Conservation (phyloP, 148 eudicot species). For the Arctostaphylos glauca region DNA sequence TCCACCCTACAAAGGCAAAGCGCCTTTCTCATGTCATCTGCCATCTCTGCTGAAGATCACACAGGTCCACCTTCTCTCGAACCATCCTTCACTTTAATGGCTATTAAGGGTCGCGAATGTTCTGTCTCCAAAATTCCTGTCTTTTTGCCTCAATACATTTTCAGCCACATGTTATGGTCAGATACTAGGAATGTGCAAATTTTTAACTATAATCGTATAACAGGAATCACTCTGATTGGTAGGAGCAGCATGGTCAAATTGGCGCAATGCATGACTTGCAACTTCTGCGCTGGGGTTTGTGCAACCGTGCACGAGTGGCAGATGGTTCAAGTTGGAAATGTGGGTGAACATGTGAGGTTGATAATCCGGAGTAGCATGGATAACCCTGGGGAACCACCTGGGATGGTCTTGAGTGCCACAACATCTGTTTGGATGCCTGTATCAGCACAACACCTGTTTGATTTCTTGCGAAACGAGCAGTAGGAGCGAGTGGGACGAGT, state of each 20-base stretch:
- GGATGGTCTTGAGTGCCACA: slow-evolving; percentile 42
- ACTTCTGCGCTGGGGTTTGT: slow-evolving; percentile 45
- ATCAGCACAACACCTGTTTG: slow-evolving; percentile 28
- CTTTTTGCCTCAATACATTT: neutral
- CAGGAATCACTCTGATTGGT: slow-evolving; percentile 31
- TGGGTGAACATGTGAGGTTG: slow-evolving; percentile 24
- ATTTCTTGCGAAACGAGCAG: slow-evolving; percentile 38
- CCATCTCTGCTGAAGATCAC: slow-evolving; percentile 25
- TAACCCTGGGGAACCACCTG: slow-evolving; percentile 39
- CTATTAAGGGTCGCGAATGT: neutral
- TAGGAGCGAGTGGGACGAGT: slow-evolving; percentile 48
- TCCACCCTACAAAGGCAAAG: slow-evolving; percentile 62
- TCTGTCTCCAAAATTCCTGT: neutral
- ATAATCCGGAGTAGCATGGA: slow-evolving; percentile 35
- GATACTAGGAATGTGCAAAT: neutral
- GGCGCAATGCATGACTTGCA: slow-evolving; percentile 43
- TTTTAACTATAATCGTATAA: neutral
- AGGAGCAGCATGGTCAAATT: slow-evolving; percentile 33
- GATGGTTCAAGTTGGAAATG: slow-evolving; percentile 26
- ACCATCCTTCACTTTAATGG: slow-evolving; percentile 5
- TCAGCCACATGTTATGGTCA: neutral
- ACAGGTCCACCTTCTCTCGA: slow-evolving; percentile 23
- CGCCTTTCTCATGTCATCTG: slow-evolving; percentile 34
- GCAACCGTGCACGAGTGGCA: slow-evolving; percentile 39
- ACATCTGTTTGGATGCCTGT: slow-evolving; percentile 41